These are phyloP conservation scores for Primulina huaijiensis DNA, from an alignment of 257 asterid species.

Conservation along the genomic window DNA sequence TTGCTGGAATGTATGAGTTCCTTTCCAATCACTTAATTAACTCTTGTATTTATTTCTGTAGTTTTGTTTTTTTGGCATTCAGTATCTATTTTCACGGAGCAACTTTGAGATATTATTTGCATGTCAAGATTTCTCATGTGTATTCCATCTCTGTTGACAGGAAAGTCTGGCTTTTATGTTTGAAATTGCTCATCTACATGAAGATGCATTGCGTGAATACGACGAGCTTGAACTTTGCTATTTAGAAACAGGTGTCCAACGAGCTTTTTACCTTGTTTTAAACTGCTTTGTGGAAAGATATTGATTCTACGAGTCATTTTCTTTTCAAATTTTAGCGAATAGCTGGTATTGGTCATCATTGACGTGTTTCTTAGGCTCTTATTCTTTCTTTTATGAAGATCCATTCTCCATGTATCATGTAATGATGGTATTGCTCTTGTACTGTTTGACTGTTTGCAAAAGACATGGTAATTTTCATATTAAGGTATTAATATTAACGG, in stretches of 20 bases:
- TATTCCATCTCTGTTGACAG: slow-evolving; percentile 40
- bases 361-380: slow-evolving; percentile 9
- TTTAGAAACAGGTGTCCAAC: slow-evolving; percentile 82
- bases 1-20: neutral
- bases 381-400: slow-evolving; percentile 12
- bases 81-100: slow-evolving; percentile 7
- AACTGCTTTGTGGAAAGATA: slow-evolving; percentile 21
- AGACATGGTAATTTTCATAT: neutral
- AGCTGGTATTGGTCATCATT: neutral
- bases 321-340: slow-evolving; percentile 10
- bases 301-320: slow-evolving; percentile 4
- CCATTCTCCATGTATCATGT: slow-evolving; percentile 1
- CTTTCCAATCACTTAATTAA: neutral
- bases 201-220: slow-evolving; percentile 98
- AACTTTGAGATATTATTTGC: slow-evolving; percentile 9
- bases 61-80: slow-evolving; percentile 19
- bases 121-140: slow-evolving; percentile 19
- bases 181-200: slow-evolving; percentile 93
- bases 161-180: slow-evolving; percentile 99
- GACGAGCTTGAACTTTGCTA: slow-evolving; percentile 99
- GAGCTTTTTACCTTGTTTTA: slow-evolving; percentile 24
- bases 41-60: slow-evolving; percentile 2
- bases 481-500: slow-evolving; percentile 16
- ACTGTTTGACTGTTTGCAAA: neutral
- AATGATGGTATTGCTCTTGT: slow-evolving; percentile 8